Conservation (phyloP, 331 rosid species). For the Quercus phellos region DNA sequence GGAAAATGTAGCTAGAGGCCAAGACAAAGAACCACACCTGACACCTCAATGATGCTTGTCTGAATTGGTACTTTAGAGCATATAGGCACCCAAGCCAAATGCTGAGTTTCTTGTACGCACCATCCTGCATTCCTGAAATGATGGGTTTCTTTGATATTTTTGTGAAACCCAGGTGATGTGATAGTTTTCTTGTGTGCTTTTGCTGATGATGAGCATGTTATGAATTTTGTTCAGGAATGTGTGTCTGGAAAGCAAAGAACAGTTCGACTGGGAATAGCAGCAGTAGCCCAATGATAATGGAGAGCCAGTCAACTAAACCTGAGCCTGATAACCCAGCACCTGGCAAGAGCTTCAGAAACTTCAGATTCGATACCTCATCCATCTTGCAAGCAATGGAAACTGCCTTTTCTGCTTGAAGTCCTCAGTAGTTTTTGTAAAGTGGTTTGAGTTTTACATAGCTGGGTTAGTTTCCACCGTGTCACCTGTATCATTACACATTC, state of each 20-base stretch:
- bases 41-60: not conserved
- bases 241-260: slow-evolving; percentile 78
- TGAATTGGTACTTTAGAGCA: not conserved
- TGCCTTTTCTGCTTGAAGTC: slow-evolving; percentile 50
- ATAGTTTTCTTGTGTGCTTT: not conserved
- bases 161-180: not conserved
- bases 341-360: slow-evolving; percentile 67
- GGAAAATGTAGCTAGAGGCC: not conserved
- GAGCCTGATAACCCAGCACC: slow-evolving; percentile 57
- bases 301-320: slow-evolving; percentile 47
- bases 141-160: not conserved
- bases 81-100: not conserved
- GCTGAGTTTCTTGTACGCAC: not conserved
- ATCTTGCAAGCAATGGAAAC: slow-evolving; percentile 71
- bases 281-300: slow-evolving; percentile 37
- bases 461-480: slow-evolving; percentile 25
- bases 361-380: slow-evolving; percentile 54
- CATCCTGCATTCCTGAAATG: not conserved
- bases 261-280: slow-evolving; percentile 52
- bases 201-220: slow-evolving; percentile 22
- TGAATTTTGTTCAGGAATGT: slow-evolving; percentile 46
- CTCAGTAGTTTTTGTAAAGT: slow-evolving; percentile 27
- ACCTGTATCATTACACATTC: slow-evolving; percentile 9
- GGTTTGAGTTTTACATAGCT: slow-evolving; percentile 12
- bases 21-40: not conserved